Evolutionary conservation across 768 basidiomycete genomes (phyloP).

Genomic region (Coprinopsis sp.): DNA sequence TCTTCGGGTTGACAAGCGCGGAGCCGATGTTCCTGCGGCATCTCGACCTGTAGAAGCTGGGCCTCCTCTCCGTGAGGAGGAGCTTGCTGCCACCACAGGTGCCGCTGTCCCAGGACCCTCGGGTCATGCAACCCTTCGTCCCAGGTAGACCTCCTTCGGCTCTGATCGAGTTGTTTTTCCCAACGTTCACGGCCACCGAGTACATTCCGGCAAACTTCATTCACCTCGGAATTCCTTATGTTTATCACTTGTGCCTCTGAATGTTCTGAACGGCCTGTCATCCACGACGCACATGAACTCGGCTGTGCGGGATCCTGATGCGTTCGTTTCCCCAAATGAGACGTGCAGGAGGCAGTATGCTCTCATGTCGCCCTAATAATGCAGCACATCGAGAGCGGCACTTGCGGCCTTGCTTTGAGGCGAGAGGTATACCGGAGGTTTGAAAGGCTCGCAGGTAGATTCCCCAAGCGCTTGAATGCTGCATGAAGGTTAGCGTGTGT

Average conservation of each 20-base stretch:
- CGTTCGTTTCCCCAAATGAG: constrained; percentile 47
- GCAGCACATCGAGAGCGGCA: constrained; percentile 63
- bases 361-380: constrained; percentile 55
- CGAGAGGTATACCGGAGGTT: constrained; percentile 28
- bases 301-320: constrained; percentile 49
- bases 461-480: constrained; percentile 9
- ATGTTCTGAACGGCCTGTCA: constrained; percentile 33
- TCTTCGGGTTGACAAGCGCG: too few species aligned
- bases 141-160: background rate
- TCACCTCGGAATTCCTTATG: constrained; percentile 33
- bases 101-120: constrained; percentile 28
- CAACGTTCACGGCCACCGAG: background rate
- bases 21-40: background rate
- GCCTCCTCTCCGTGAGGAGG: background rate
- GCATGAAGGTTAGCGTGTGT: too few species aligned
- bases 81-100: constrained; percentile 23
- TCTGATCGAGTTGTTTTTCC: background rate
- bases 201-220: constrained; percentile 5
- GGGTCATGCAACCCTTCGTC: background rate
- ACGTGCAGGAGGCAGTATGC: constrained; percentile 40
- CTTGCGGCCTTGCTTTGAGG: constrained; percentile 52
- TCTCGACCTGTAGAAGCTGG: background rate
- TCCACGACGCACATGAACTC: constrained; percentile 65
- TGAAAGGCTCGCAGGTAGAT: constrained; percentile 5
- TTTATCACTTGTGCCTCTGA: constrained; percentile 60